These are phyloP conservation scores for Globisporangium cederbergense DNA, from an alignment of 352 stramenopile genomes.

Conservation along the genomic window DNA sequence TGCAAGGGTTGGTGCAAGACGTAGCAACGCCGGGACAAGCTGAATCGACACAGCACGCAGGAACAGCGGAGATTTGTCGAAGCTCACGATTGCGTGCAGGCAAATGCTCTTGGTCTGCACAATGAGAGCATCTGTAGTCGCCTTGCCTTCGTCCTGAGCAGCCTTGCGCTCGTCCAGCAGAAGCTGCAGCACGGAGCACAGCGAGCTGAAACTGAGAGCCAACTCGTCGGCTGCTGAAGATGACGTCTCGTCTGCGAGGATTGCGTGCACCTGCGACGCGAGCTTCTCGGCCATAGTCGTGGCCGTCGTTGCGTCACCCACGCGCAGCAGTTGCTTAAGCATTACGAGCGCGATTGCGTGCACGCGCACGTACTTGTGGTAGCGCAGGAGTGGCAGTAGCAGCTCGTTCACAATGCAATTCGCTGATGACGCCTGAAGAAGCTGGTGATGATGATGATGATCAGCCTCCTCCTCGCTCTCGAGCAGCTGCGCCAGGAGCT, in stretches of 20 bases:
- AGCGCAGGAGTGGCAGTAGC: slow-evolving; percentile 30
- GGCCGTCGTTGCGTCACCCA: not conserved
- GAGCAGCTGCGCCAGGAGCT: slow-evolving; percentile 27
- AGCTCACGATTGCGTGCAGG: slow-evolving; percentile 31
- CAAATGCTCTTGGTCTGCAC: slow-evolving; percentile 31
- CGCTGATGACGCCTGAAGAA: not conserved
- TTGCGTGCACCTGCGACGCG: not conserved
- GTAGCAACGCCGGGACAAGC: slow-evolving; percentile 44
- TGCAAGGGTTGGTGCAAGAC: slow-evolving; percentile 3
- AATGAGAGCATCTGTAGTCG: slow-evolving; percentile 4
- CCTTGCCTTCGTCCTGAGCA: not conserved
- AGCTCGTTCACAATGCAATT: slow-evolving; percentile 19
- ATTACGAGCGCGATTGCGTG: slow-evolving; percentile 28
- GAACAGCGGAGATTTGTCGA: slow-evolving; percentile 37
- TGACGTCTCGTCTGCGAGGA: slow-evolving; percentile 11
- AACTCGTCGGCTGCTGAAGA: slow-evolving; percentile 3
- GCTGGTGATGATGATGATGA: slow-evolving; percentile 2
- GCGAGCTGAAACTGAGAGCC: slow-evolving; percentile 32
- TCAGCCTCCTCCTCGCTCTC: slow-evolving; percentile 10
- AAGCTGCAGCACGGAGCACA: slow-evolving; percentile 49
- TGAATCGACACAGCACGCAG: slow-evolving; percentile 42
- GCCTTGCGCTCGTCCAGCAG: slow-evolving; percentile 17
- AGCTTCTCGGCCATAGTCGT: slow-evolving; percentile 7
- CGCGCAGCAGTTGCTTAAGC: slow-evolving; percentile 25
- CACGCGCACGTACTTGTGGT: slow-evolving; percentile 21